A percentile compares a stretch with the other conserved stretches of the same genome.
Conservation (phyloP, 1,284 basidiomycete genomes). For the Fistulina hepatica region DNA sequence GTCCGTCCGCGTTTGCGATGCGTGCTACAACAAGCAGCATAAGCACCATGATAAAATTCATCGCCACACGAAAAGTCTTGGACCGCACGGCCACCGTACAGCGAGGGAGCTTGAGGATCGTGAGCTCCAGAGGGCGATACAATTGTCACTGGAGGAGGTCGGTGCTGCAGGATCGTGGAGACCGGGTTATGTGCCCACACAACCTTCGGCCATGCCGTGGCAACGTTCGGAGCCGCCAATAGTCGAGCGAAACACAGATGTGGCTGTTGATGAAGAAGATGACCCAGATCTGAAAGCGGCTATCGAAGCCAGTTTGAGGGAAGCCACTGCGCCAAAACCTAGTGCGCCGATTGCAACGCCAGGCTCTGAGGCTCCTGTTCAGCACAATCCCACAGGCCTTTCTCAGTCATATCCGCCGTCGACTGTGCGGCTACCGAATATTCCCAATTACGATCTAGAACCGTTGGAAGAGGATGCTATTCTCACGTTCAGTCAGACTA, state of each 20-base stretch:
- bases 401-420: constrained; percentile 32
- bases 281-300: constrained; percentile 91
- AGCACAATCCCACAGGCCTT: constrained; percentile 24
- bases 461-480: constrained; percentile 76
- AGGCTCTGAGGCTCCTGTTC: constrained; percentile 37
- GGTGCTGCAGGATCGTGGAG: constrained; percentile 38
- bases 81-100: constrained; percentile 36
- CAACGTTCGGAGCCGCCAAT: constrained; percentile 66
- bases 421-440: constrained; percentile 18
- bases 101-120: constrained; percentile 69
- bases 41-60: constrained; percentile 42
- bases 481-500: constrained; percentile 79
- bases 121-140: constrained; percentile 89
- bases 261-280: constrained; percentile 62
- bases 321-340: constrained; percentile 69
- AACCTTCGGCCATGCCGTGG: constrained; percentile 42
- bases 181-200: constrained; percentile 60
- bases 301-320: constrained; percentile 89
- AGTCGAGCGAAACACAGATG: constrained; percentile 38
- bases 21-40: constrained; percentile 69
- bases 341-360: constrained; percentile 63
- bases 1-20: constrained; percentile 91
- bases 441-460: constrained; percentile 70
- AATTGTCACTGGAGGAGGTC: constrained; percentile 80
- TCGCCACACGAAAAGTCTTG: constrained; percentile 39